Evolutionary conservation across 306 rosid genomes (phyloP).

Genomic region (Spatholobus suberectus): DNA sequence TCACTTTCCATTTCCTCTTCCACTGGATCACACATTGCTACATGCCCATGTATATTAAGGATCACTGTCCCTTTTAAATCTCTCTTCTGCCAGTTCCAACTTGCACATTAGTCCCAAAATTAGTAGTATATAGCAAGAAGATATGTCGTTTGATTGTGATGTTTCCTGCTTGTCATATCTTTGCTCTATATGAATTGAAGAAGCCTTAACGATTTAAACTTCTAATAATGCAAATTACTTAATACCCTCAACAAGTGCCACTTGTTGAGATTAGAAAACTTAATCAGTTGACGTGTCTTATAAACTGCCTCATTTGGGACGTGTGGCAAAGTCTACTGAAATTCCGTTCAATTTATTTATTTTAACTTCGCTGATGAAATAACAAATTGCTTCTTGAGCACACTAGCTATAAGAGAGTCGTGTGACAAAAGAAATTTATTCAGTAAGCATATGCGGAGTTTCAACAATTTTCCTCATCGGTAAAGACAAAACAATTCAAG

Average conservation of each 20-base stretch:
- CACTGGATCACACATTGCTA: neutral
- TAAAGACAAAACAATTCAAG: neutral
- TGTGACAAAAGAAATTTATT: neutral
- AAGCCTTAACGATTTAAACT: neutral
- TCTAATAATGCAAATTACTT: neutral
- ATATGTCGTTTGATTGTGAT: neutral
- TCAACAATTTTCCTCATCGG: neutral
- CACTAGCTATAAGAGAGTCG: neutral
- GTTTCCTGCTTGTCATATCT: neutral
- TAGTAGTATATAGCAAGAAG: neutral
- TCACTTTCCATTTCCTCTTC: slow-evolving; percentile 2
- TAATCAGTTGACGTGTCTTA: neutral
- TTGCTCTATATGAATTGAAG: neutral
- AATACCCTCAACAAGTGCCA: neutral
- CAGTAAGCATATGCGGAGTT: neutral
- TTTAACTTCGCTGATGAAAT: neutral
- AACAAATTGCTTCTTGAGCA: neutral
- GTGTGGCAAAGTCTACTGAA: neutral
- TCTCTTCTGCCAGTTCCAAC: neutral
- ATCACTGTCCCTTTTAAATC: neutral
- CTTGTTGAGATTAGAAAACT: neutral
- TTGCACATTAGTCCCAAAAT: neutral
- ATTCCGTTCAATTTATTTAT: neutral
- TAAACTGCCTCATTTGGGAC: neutral
- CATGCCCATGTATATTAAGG: neutral